Base-by-base conservation (phyloP, 768 basidiomycete genomes). In the Lactarius hatsudake region DNA sequence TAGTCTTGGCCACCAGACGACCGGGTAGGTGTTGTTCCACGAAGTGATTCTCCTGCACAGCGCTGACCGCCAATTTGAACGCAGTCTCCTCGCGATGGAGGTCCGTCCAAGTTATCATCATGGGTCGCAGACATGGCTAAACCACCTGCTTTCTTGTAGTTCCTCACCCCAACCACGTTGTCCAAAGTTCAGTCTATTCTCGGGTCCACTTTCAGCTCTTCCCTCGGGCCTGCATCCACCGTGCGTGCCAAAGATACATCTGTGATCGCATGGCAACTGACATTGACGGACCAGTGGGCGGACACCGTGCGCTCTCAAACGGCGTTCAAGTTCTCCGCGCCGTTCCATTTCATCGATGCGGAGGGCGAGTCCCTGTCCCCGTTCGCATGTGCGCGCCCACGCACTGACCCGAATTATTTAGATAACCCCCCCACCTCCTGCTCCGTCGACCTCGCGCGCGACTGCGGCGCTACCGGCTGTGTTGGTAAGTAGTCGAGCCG, bases 261-360 rank as follows among this genome's bases (percentile, higher is more conserved):
- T 12, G 15, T 34, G 34, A 34, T 53, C 43, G 17, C 48, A 38
- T 17, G 62, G n/a, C 26, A 54, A 61, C 20, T 67, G 6, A 18
- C 23, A 20, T 43, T 6, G 23, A 12, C 45, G 36, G 40, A 58
- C 43, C 57, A 84, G 82, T 86, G 84, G 83, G 84, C 84, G 0
- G 84, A 86, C 70, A 75, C 74, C 18, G 79, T 85, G 66, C 78
- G 78, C 53, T 78, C 76, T n/a, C 72, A 76, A 65, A 61, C 74
- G 5, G 79, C 78, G 3, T 77, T 71, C 62, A 69, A 58, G 34
- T 77, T 71, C 66, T 71, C 71, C 23, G 68, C 64, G 8, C 66
- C 69, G 63, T 81, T 84, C 62, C 70, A 84, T 73, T 86, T 78
- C 63, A 80, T 86, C 23, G 83, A 86, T 54, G 84, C 84, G 4